A percentile compares a stretch with the other conserved stretches of the same genome.
phyloP scores from a whole-genome alignment of 371 early-diverging fungal genomes.

The Circinella minor region DNA sequence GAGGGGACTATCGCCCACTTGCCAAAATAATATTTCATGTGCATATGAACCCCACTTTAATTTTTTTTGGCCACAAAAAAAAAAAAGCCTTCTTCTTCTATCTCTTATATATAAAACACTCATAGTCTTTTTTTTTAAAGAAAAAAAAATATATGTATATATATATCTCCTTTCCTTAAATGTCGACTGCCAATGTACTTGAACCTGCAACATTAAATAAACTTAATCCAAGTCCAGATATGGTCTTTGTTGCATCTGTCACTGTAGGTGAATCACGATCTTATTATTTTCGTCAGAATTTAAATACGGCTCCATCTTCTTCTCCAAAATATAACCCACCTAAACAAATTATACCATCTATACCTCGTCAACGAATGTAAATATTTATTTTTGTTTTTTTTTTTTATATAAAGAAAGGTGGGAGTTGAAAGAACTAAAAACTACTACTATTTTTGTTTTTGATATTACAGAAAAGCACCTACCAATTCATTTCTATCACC shows the following conservation, averaged over 20 bases:
- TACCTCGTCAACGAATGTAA: constrained; percentile 31
- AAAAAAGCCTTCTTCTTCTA: not conserved
- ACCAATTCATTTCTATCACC: constrained; percentile 31
- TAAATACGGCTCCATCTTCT: constrained; percentile 17
- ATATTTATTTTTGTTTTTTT: not conserved
- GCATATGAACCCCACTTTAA: too few relatives aligned
- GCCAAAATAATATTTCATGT: too few relatives aligned
- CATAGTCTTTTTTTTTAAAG: not conserved
- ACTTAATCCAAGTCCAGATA: not conserved
- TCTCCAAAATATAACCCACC: constrained; percentile 12
- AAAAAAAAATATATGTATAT: not conserved
- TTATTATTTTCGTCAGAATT: constrained; percentile 30
- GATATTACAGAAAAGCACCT: constrained; percentile 23
- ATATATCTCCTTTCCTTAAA: not conserved
- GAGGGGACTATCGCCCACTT: too few relatives aligned
- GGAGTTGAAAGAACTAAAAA: too few relatives aligned
- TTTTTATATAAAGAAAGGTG: too few relatives aligned
- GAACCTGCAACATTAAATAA: not conserved
- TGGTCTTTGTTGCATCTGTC: constrained; percentile 7
- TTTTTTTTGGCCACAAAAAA: too few relatives aligned
- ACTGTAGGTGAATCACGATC: constrained; percentile 28
- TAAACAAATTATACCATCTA: constrained; percentile 33
- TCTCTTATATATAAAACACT: not conserved
- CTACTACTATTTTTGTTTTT: too few relatives aligned
- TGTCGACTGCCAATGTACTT: not conserved